phyloP scores from a whole-genome alignment of 768 basidiomycete genomes.

The Epithele typhae region DNA sequence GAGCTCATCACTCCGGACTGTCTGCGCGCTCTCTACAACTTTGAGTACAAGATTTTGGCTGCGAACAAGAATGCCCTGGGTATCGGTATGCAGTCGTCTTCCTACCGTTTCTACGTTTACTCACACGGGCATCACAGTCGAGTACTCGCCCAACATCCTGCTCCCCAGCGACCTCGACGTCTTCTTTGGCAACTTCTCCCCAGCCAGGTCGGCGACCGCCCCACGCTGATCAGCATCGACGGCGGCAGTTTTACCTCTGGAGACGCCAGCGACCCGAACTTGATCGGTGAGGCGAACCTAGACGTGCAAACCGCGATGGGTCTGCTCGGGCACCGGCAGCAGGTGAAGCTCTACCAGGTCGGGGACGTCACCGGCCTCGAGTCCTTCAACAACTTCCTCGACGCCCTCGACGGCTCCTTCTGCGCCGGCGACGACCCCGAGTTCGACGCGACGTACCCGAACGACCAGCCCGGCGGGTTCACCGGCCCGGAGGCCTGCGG shows the following conservation, averaged over 20 bases:
- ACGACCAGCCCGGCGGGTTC: conserved; percentile 33
- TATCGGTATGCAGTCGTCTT: conserved; percentile 24
- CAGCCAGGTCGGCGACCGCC: conserved; percentile 35
- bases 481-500: conserved; percentile 31
- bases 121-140: conserved; percentile 33
- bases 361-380: conserved; percentile 28
- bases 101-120: too few relatives aligned
- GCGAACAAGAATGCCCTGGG: conserved; percentile 26
- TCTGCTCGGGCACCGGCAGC: conserved; percentile 26
- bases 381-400: conserved; percentile 42
- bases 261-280: conserved; percentile 20
- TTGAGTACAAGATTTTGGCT: conserved; percentile 21
- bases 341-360: conserved; percentile 20
- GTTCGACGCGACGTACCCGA: conserved; percentile 40
- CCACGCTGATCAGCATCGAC: conserved; percentile 30
- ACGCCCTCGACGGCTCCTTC: conserved; percentile 39
- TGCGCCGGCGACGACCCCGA: conserved; percentile 43
- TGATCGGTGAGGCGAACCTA: conserved; percentile 51
- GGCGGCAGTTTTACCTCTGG: conserved; percentile 44
- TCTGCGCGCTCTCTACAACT: conserved; percentile 28
- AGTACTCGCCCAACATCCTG: conserved; percentile 39
- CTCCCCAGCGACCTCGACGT: conserved; percentile 15
- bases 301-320: conserved; percentile 72
- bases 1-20: conserved; percentile 27
- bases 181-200: conserved; percentile 40